Evolutionary conservation across 176 grass and related monocot species (phyloP).

Genomic region (Ensete glaucum): DNA sequence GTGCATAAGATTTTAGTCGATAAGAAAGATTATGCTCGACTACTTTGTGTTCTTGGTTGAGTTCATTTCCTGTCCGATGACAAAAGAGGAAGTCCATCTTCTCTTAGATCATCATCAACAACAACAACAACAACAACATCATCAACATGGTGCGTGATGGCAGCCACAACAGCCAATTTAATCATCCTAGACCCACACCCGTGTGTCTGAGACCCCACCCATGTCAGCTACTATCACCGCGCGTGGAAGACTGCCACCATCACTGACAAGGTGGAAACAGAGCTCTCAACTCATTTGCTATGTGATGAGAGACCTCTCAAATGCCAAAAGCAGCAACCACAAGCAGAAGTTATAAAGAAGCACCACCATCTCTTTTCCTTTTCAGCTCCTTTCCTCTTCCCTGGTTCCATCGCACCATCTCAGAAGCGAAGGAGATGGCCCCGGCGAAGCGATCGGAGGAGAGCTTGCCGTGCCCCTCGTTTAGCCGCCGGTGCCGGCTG

Average conservation of each 20-base stretch:
- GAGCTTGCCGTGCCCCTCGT: background rate
- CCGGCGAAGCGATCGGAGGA: background rate
- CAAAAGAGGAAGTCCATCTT: too few species aligned
- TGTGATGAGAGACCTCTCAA: background rate
- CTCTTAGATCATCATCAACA: too few species aligned
- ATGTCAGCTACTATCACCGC: background rate
- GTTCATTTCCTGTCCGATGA: too few species aligned
- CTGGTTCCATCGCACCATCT: background rate
- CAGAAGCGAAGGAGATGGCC: background rate
- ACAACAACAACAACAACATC: too few species aligned
- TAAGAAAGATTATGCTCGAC: too few species aligned
- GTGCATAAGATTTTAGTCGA: too few species aligned
- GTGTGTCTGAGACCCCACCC: background rate
- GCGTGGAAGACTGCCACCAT: too few species aligned
- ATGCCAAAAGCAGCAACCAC: background rate
- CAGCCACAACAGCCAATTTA: background rate
- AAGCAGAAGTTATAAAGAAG: background rate
- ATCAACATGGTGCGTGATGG: too few species aligned
- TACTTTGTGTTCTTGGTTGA: too few species aligned
- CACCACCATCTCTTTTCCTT: background rate
- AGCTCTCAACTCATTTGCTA: too few species aligned
- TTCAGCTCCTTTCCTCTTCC: background rate
- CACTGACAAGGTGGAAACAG: too few species aligned
- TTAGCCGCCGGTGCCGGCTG: slow-evolving; percentile 2
- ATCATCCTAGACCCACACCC: background rate